phyloP scores from a whole-genome alignment of 78 protist species.

The Diacronema lutheri region DNA sequence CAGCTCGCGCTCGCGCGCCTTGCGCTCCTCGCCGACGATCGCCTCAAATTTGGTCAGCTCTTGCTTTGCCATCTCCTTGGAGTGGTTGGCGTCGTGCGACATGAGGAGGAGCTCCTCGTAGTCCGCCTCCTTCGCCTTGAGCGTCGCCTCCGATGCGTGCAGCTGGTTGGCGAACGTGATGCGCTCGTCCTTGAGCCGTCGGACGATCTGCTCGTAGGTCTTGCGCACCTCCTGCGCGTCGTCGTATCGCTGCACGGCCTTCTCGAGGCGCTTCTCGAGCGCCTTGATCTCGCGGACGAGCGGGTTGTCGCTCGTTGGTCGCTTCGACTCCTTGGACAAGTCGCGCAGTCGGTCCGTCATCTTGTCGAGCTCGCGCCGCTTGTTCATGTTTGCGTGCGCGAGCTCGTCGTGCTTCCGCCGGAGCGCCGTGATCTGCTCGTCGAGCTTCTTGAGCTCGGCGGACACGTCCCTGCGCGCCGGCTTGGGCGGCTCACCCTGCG shows the following conservation, averaged over 20 bases:
- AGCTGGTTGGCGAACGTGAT: background rate
- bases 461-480: background rate
- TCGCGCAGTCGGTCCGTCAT: too few species aligned
- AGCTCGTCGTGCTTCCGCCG: background rate
- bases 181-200: background rate
- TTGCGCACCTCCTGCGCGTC: background rate
- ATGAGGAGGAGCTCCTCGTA: background rate
- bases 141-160: background rate
- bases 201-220: background rate
- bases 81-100: background rate
- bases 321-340: too few species aligned
- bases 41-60: constrained; percentile 48
- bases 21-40: constrained; percentile 32
- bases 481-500: too few species aligned
- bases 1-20: constrained; percentile 30
- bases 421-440: constrained; percentile 1
- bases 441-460: background rate
- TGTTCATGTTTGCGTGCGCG: too few species aligned
- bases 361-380: too few species aligned
- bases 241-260: background rate
- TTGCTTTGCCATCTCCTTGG: constrained; percentile 21
- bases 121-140: background rate
- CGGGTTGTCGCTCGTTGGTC: too few species aligned
- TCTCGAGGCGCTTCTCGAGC: background rate
- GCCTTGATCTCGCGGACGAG: background rate